These are phyloP conservation scores for Globisporangium yorkense DNA, from an alignment of 352 stramenopile species.

Conservation along the genomic window DNA sequence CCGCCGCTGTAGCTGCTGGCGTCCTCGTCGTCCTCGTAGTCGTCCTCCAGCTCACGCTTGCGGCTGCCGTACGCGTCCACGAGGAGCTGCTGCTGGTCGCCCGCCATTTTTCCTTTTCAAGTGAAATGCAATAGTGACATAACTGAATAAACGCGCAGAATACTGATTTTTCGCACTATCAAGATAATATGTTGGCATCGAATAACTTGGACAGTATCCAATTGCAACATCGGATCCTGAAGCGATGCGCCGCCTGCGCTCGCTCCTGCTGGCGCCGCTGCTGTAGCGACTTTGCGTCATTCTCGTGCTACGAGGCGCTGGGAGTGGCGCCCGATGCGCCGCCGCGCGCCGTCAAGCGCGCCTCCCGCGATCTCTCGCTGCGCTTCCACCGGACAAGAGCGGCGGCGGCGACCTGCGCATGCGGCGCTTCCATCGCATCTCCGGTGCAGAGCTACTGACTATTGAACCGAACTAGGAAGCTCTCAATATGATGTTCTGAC, in stretches of 20 bases:
- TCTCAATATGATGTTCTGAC: background rate
- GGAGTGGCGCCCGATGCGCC: constrained; percentile 19
- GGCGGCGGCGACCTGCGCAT: constrained; percentile 17
- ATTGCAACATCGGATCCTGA: background rate
- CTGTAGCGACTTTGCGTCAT: constrained; percentile 30
- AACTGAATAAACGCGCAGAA: background rate
- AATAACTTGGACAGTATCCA: background rate
- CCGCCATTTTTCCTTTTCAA: background rate
- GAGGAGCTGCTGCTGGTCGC: background rate
- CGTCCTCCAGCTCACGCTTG: constrained; percentile 40
- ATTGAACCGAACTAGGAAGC: background rate
- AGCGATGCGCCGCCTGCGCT: constrained; percentile 19
- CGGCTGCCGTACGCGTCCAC: constrained; percentile 16
- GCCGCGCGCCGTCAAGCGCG: constrained; percentile 39
- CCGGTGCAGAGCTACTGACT: constrained; percentile 8
- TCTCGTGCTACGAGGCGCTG: constrained; percentile 36
- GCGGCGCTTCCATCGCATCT: constrained; percentile 31
- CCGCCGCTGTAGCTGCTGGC: constrained; percentile 10
- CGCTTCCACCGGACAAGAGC: constrained; percentile 71
- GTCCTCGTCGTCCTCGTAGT: constrained; percentile 42
- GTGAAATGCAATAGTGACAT: background rate
- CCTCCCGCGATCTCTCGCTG: constrained; percentile 63
- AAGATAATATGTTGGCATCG: background rate
- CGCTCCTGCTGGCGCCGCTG: constrained; percentile 17
- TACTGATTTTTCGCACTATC: background rate